Conservation (phyloP, 495 filamentous ascomycete species). For the Podospora comata region DNA sequence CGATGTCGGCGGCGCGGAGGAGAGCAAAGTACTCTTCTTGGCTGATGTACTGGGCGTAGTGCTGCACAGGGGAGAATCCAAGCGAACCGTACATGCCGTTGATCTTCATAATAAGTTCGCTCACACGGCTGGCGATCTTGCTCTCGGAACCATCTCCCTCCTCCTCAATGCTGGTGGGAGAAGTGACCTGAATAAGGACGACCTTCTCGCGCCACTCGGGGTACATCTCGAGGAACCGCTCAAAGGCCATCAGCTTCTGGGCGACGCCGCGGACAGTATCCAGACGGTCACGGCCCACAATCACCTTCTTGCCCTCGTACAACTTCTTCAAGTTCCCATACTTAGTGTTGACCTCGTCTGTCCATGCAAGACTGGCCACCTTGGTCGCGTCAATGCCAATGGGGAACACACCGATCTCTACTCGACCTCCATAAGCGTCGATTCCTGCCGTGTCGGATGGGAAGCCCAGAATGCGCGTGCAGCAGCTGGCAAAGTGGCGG, state of each 20-base stretch:
- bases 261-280: conserved; percentile 86
- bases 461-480: conserved; percentile 80
- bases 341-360: conserved; percentile 60
- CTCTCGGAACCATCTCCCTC: conserved; percentile 65
- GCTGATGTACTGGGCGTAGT: conserved; percentile 86
- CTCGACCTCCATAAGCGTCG: conserved; percentile 81
- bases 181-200: conserved; percentile 92
- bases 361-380: conserved; percentile 68
- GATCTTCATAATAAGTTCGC: conserved; percentile 83
- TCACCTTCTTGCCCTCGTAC: conserved; percentile 82
- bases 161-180: conserved; percentile 74
- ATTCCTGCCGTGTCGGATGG: conserved; percentile 76
- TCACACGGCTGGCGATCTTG: conserved; percentile 77
- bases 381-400: conserved; percentile 81
- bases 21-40: conserved; percentile 89
- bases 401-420: conserved; percentile 84
- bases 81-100: conserved; percentile 85
- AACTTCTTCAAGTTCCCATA: conserved; percentile 66
- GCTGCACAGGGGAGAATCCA: conserved; percentile 81
- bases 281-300: conserved; percentile 88
- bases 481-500: conserved; percentile 87
- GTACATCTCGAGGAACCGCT: conserved; percentile 80
- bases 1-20: conserved; percentile 79
- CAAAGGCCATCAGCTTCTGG: conserved; percentile 90
- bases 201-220: conserved; percentile 88